phyloP scores from a whole-genome alignment of 1,284 basidiomycete species.

The Athelia sp. region DNA sequence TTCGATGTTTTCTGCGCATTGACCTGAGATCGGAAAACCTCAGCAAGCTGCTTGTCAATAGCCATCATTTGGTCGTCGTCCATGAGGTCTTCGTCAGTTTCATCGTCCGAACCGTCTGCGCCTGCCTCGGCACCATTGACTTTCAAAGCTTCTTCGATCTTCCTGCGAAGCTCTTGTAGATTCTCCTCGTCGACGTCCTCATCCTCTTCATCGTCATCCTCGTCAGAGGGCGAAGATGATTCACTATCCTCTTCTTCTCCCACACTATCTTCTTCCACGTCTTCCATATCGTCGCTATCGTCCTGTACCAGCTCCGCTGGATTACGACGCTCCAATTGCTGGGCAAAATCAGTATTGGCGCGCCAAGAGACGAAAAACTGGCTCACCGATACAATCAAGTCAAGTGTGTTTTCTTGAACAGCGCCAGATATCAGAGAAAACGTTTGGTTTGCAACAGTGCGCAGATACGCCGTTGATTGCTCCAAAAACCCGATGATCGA shows the following conservation, averaged over 20 bases:
- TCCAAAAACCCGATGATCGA: constrained; percentile 87
- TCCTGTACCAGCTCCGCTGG: constrained; percentile 50
- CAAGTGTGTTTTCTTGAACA: constrained; percentile 72
- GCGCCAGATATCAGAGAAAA: constrained; percentile 74
- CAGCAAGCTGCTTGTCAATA: constrained; percentile 89
- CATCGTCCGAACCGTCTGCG: constrained; percentile 39
- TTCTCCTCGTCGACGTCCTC: constrained; percentile 40
- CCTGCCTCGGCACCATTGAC: constrained; percentile 65
- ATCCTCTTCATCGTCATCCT: constrained; percentile 26
- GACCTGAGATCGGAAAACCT: constrained; percentile 77
- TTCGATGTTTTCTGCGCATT: constrained; percentile 58
- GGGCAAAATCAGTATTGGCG: constrained; percentile 5
- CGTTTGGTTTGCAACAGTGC: constrained; percentile 76
- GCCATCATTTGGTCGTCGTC: constrained; percentile 98
- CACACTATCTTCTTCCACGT: constrained; percentile 40
- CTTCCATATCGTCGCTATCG: constrained; percentile 37
- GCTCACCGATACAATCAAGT: constrained; percentile 81
- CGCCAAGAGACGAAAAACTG: not conserved
- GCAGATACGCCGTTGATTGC: constrained; percentile 78
- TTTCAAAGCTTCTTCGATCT: constrained; percentile 76
- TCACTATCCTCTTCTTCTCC: constrained; percentile 39
- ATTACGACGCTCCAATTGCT: constrained; percentile 80
- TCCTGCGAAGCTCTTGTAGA: constrained; percentile 68
- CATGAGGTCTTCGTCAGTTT: constrained; percentile 66
- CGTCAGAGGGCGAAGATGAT: constrained; percentile 5